These are phyloP conservation scores for Lactuca saligna DNA, from an alignment of 129 eudicot species.

Conservation along the genomic window DNA sequence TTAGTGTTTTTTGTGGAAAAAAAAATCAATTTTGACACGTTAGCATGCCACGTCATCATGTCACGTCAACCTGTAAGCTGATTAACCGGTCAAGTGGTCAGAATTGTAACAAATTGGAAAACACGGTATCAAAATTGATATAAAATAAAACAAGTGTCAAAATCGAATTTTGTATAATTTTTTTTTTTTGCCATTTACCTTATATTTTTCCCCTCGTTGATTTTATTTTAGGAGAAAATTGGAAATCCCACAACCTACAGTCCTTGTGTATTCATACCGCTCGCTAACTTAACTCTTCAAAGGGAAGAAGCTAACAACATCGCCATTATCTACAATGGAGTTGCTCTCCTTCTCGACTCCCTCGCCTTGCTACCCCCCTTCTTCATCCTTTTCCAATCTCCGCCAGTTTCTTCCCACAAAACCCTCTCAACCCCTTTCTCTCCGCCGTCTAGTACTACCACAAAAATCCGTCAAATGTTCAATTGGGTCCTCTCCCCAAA, in stretches of 20 bases:
- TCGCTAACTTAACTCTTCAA: neutral
- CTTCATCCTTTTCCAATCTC: conserved; percentile 25
- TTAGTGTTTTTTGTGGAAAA: too few species aligned
- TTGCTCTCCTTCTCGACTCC: conserved; percentile 51
- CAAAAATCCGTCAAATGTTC: conserved; percentile 37
- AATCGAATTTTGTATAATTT: too few species aligned
- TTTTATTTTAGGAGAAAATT: too few species aligned
- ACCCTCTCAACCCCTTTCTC: conserved; percentile 24
- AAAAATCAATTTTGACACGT: too few species aligned
- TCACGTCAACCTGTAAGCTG: too few species aligned
- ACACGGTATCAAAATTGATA: too few species aligned
- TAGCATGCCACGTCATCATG: too few species aligned
- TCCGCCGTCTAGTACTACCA: conserved; percentile 18
- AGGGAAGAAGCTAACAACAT: conserved; percentile 13
- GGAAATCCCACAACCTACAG: neutral
- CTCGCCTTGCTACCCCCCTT: conserved; percentile 18
- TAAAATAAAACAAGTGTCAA: too few species aligned
- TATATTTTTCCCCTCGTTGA: too few species aligned
- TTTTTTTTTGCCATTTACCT: too few species aligned
- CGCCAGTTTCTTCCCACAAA: conserved; percentile 29
- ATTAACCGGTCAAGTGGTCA: too few species aligned
- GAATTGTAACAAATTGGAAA: too few species aligned
- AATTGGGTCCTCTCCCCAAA: conserved; percentile 27
- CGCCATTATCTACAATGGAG: conserved; percentile 46
- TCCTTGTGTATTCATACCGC: neutral